phyloP scores from a whole-genome alignment of 208 protist genomes.

The Trichomonas gallinae region DNA sequence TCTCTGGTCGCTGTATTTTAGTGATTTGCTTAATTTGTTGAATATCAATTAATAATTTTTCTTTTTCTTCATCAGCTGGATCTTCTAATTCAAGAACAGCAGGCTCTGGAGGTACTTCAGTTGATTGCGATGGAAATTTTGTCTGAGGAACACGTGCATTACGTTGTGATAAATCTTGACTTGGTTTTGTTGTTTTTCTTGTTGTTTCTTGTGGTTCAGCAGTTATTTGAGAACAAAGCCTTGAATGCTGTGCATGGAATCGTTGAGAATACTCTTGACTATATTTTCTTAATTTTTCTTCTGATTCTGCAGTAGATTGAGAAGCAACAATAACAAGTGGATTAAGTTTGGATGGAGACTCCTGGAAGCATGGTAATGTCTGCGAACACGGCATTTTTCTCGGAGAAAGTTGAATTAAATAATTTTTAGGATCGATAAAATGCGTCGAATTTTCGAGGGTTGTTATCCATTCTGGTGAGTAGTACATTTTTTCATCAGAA shows the following conservation, averaged over 20 bases:
- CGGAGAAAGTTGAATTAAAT: background rate
- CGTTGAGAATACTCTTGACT: background rate
- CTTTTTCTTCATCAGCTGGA: background rate
- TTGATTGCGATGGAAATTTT: background rate
- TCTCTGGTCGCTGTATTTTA: background rate
- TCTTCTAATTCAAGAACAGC: background rate
- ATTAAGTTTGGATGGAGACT: background rate
- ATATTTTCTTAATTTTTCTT: background rate
- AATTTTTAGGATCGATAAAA: background rate
- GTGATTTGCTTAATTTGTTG: background rate
- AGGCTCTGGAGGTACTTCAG: background rate
- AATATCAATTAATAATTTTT: background rate
- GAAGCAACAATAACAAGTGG: background rate
- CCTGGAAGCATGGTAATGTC: background rate
- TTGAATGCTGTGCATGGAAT: background rate
- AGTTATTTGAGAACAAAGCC: background rate
- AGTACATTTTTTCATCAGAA: background rate
- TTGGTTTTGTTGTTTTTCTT: too few species aligned
- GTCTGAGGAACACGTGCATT: background rate
- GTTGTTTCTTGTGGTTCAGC: too few species aligned
- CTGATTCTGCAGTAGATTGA: background rate
- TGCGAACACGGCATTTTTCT: background rate
- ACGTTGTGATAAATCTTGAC: too few species aligned
- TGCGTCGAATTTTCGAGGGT: background rate
- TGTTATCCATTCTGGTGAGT: background rate